Base-by-base conservation (phyloP, 1,284 basidiomycete genomes). In the Bjerkandera adusta region DNA sequence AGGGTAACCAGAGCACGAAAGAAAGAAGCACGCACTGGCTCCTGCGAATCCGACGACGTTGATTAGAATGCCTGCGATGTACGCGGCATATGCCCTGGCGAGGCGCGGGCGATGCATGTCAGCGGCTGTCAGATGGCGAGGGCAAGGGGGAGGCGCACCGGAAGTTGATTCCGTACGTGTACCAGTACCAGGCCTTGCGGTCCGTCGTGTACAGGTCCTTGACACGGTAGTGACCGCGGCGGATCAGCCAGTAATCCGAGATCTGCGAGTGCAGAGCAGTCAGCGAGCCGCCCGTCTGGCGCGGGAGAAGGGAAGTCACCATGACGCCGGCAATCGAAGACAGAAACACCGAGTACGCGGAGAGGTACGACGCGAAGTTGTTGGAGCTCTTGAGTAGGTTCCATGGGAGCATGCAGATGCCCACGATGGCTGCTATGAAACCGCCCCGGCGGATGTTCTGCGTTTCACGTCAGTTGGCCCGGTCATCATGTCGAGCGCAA, bases 361-460 rank as follows among this genome's bases (percentile, higher is more conserved):
- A 87, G 13, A 94, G 79, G 66, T 94, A 94, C 26, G 84, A 85
- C 13, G 86, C 83, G 68, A 94, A 93, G 50, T 72, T 79, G 60
- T 83, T 89, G 61, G 82, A 85, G 52, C 73, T 79, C 62, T 84
- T 84, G 55, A 91, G 75, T 24, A 93, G 70, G 57, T 89, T 82
- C 90, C 91, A 94, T 1, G 89, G 89, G 34, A 80, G 73, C 71
- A 90, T 88, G 63, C 72, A 77, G 33, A 92, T 63, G 7, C 87
- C 89, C 44, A 92, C 78, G 30, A 85, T 72, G 1, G 86, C 86
- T 15, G 83, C 85, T 43, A 93, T 68, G 63, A 87, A 90, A 3
- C 87, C 86, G 15, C 92, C 91, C 15, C 90, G 78, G 21, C 91
- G 82, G 58, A 94, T 93, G 65, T 88, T 92, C 80, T 83, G 49